Evolutionary conservation across 768 basidiomycete species (phyloP).

Genomic region (Symmetrospora coprosmae): DNA sequence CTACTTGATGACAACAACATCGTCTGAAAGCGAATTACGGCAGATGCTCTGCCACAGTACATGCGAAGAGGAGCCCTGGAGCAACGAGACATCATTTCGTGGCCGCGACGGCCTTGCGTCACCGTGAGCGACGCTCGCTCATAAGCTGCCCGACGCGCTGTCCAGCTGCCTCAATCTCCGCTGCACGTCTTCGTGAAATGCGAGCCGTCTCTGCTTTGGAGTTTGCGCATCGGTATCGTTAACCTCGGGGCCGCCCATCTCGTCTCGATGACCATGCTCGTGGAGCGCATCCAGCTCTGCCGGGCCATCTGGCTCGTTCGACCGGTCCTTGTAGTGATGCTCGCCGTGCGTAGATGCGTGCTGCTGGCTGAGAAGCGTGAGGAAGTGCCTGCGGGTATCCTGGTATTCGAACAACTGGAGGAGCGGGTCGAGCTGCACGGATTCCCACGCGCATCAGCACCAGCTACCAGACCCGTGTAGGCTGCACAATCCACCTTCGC

Average conservation of each 20-base stretch:
- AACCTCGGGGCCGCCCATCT: background rate
- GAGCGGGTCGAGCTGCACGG: slow-evolving; percentile 2
- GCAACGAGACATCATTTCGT: too few species aligned
- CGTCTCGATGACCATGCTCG: background rate
- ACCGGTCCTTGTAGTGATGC: slow-evolving; percentile 8
- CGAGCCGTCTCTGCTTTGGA: background rate
- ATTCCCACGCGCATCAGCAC: background rate
- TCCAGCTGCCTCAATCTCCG: background rate
- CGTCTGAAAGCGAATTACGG: too few species aligned
- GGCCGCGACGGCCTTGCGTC: too few species aligned
- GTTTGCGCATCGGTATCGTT: background rate
- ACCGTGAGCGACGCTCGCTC: too few species aligned
- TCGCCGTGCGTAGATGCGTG: background rate
- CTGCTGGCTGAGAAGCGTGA: background rate
- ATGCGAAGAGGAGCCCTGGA: too few species aligned
- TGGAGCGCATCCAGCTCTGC: background rate
- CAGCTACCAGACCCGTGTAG: background rate
- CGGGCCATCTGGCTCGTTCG: background rate
- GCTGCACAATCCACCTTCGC: background rate
- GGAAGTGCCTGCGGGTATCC: background rate
- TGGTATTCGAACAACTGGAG: slow-evolving; percentile 20
- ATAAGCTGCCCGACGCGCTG: background rate
- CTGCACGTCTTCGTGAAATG: background rate
- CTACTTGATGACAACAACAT: too few species aligned
- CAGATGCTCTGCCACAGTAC: too few species aligned